Conservation (phyloP, 805 yeast species). For the Saturnispora hagleri region DNA sequence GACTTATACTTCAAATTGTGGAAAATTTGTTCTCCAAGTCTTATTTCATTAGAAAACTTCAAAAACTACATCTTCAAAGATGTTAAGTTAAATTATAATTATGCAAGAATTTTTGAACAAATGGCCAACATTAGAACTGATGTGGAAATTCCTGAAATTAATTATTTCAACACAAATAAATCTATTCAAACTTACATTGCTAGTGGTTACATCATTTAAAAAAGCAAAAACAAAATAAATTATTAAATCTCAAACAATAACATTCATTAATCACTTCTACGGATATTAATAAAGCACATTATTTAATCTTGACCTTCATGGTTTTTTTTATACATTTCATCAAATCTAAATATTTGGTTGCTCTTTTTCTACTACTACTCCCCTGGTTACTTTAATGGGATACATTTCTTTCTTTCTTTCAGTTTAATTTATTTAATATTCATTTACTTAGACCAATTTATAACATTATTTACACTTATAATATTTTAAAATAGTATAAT, state of each 20-base stretch:
- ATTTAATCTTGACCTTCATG: background rate
- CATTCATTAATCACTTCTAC: background rate
- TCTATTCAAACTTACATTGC: conserved; percentile 25
- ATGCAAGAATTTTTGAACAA: conserved; percentile 31
- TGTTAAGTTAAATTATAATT: conserved; percentile 33
- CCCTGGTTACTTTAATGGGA: background rate
- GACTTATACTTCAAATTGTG: conserved; percentile 47
- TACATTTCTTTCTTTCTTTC: background rate
- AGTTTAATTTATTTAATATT: background rate
- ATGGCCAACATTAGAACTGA: conserved; percentile 31
- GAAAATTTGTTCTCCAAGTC: conserved; percentile 39
- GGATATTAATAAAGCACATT: background rate
- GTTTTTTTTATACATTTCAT: background rate
- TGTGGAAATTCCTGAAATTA: conserved; percentile 34
- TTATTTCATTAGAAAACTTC: conserved; percentile 39
- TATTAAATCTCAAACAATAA: background rate
- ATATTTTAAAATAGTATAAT: conserved; percentile 18
- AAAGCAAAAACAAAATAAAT: background rate
- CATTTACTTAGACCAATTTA: background rate
- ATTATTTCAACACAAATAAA: conserved; percentile 25
- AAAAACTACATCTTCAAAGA: conserved; percentile 38
- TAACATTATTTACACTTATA: background rate
- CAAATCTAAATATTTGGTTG: background rate
- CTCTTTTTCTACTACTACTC: background rate
- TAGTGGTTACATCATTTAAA: conserved; percentile 17